These are phyloP conservation scores for Moricandia arvensis DNA, from an alignment of 345 rosid genomes.

Conservation along the genomic window DNA sequence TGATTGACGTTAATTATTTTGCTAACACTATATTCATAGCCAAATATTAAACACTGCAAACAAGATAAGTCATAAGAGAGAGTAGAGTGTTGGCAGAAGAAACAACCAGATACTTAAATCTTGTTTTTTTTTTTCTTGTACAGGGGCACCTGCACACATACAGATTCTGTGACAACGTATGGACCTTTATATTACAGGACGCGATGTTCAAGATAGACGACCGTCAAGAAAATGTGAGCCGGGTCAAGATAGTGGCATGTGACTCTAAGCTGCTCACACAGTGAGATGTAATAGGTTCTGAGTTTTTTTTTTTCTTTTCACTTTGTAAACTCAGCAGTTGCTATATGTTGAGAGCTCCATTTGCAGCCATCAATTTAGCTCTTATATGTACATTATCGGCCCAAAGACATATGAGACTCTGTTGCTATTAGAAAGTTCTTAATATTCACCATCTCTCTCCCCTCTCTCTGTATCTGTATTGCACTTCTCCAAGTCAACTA, in stretches of 20 bases:
- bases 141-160: conserved; percentile 99
- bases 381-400: conserved; percentile 25
- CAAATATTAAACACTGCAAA: neutral
- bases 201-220: conserved; percentile 79
- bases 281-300: conserved; percentile 46
- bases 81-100: neutral
- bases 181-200: conserved; percentile 92
- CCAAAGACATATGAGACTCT: conserved; percentile 19
- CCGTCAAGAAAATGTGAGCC: conserved; percentile 55
- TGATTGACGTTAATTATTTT: neutral
- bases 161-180: conserved; percentile 97
- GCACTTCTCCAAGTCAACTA: conserved; percentile 14
- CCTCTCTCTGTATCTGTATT: conserved; percentile 9
- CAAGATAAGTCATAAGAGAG: neutral
- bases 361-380: conserved; percentile 36
- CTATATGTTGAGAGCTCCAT: conserved; percentile 28
- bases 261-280: conserved; percentile 92
- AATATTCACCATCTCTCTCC: neutral
- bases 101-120: neutral
- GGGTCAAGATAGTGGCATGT: conserved; percentile 94
- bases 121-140: neutral
- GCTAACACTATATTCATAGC: neutral
- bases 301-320: conserved; percentile 20
- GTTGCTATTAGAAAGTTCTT: conserved; percentile 28
- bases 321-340: conserved; percentile 33